Evolutionary conservation across 2,329 filamentous ascomycete species (phyloP), one percentile per base, ranked within the genome.

Genomic region (Cadophora gregata): DNA sequence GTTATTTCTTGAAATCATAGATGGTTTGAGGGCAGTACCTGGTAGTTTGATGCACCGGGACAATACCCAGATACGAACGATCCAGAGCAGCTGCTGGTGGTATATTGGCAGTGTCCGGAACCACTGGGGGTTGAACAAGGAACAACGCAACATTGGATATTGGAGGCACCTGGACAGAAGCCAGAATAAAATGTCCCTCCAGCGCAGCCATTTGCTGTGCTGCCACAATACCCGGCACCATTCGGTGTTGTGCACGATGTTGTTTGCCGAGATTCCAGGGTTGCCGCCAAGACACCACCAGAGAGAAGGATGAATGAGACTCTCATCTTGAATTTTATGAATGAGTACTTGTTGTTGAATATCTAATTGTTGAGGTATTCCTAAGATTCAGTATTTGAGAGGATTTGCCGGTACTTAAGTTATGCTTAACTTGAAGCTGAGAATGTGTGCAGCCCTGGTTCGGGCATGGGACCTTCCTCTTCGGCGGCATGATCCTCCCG

Each of bases 121-220:
- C 58, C 58, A 27, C 58, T 60, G 31, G 58, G 58, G 19, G 58
- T 60, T 21, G 58, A 60, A 36, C 58, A 60, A 60, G 58, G 16
- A 16, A 45, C 36, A 60, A 60, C 58, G 24, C 58, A 60, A 31
- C 58, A 60, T 60, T 60, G 58, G 25, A 60, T 60, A 21, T 60
- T 60, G 16, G 58, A 60, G 29, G 58, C 58, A 4, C 58, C 58
- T 12, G 58, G 42, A 16, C 58, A 60, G 25, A 47, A 60, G 10
- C 58, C 58, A 12, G 58, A 38, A 48, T 60, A 60, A 14, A 60
- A 60, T 2, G 58, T 60, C 19, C 58, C 58, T 47, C 58, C 38
- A 9, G 8, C 31, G 25, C 58, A 60, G 24, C 58, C 58, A 21
- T 14, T 60, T 2, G 58, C 38, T 7, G 58, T 60, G 27, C 33